Evolutionary conservation across 78 protist species (phyloP).

Genomic region (Planoprotostelium fungivorum): DNA sequence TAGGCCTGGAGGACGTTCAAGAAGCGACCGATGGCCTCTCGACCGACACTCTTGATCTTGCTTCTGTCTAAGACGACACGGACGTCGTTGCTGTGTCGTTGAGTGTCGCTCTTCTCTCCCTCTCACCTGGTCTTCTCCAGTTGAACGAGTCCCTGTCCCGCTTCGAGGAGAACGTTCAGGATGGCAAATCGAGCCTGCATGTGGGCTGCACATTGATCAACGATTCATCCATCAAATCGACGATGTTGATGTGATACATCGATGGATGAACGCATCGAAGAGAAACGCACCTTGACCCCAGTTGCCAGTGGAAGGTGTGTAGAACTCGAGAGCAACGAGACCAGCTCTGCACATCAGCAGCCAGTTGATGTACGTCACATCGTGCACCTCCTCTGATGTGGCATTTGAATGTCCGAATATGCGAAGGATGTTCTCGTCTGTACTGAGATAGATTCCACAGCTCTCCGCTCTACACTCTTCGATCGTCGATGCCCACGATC

Average conservation of each 20-base stretch:
- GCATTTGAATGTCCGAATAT: constrained; percentile 42
- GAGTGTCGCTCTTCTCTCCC: neutral
- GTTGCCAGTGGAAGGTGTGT: constrained; percentile 37
- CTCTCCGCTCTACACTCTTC: constrained; percentile 85
- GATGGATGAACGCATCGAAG: too few species aligned
- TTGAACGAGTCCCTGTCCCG: constrained; percentile 34
- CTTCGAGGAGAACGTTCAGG: constrained; percentile 51
- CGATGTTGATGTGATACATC: neutral
- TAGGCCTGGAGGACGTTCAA: constrained; percentile 7
- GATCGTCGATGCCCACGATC: constrained; percentile 3
- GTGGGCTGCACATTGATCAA: constrained; percentile 66
- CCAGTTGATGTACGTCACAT: constrained; percentile 69
- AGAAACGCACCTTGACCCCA: constrained; percentile 10
- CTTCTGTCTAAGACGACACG: constrained; percentile 31
- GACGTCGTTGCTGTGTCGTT: constrained; percentile 5
- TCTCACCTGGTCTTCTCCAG: constrained; percentile 6
- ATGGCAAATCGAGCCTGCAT: constrained; percentile 75
- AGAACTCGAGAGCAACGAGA: constrained; percentile 65
- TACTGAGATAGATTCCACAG: constrained; percentile 49
- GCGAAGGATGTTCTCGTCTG: constrained; percentile 25
- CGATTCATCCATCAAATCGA: neutral
- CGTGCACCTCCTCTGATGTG: constrained; percentile 8
- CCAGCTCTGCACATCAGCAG: constrained; percentile 82
- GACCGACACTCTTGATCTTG: constrained; percentile 60
- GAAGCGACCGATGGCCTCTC: constrained; percentile 43